phyloP scores from a whole-genome alignment of 345 rosid species.

The Noccaea bulbosa region DNA sequence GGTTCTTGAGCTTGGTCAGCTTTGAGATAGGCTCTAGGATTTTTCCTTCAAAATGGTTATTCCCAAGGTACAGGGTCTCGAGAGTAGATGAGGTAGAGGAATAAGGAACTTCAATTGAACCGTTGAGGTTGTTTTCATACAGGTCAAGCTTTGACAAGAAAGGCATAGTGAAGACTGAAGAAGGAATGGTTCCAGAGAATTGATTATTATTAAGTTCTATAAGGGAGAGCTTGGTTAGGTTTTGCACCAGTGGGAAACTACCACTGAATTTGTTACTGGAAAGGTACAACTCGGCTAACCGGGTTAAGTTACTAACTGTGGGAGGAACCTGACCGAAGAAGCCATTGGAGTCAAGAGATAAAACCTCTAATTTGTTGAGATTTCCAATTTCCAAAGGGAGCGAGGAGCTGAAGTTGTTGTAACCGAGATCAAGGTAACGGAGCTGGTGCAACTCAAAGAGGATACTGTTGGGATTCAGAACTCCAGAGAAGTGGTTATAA shows the following conservation, averaged over 20 bases:
- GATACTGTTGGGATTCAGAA: slow-evolving; percentile 3
- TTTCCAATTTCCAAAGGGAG: slow-evolving; percentile 10
- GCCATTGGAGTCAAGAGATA: slow-evolving; percentile 10
- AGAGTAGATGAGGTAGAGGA: background rate
- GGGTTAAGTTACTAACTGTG: slow-evolving; percentile 7
- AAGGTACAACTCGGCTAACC: background rate
- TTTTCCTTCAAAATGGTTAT: background rate
- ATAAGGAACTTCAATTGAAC: background rate
- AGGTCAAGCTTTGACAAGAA: background rate
- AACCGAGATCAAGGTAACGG: background rate
- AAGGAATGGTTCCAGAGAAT: slow-evolving; percentile 20
- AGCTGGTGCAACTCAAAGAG: slow-evolving; percentile 24
- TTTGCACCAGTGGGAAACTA: slow-evolving; percentile 16
- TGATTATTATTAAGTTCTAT: background rate
- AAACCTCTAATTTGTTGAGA: slow-evolving; percentile 2
- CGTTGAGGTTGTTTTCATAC: background rate
- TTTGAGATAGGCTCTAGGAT: slow-evolving; percentile 31
- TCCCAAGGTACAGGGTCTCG: background rate
- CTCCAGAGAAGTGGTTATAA: slow-evolving; percentile 13
- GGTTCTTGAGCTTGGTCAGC: background rate
- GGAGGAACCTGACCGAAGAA: slow-evolving; percentile 8
- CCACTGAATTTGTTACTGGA: background rate
- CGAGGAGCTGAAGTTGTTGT: slow-evolving; percentile 3
- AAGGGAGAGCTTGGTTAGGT: slow-evolving; percentile 11
- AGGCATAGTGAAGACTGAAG: slow-evolving; percentile 14